Base-by-base conservation (phyloP, 805 yeast species). In the Yarrowia keelungensis region DNA sequence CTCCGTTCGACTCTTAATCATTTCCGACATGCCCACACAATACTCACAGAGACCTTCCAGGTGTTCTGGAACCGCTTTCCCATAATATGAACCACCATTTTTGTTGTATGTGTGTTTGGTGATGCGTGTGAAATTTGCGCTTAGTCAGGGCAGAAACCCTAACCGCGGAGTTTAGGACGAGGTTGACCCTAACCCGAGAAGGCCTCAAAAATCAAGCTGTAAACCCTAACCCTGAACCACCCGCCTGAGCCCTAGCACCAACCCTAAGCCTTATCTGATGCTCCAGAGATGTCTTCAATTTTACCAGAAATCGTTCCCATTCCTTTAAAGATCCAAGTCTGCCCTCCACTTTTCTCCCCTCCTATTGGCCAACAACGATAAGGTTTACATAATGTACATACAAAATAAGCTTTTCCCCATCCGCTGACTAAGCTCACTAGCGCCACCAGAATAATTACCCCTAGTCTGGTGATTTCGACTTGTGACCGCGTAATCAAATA, bases 11-110 rank as follows among this genome's bases (percentile, higher is more conserved):
- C 36, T 16, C 14, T 8, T 39, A 1, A 14, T 19, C 35, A 3
- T 8, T 16, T 22, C 26, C 36, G 15, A 19, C 11, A n/a, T 2
- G 8, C 16, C 35, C 12, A n/a, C 11, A 8, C 2, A 53, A 62
- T 62, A 62, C 67, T 62, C 56, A 62, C 67, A 39, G 67, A 47
- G 47, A 62, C 67, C 46, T 26, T 39, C 67, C 67, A 62, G 67
- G 45, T 47, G 67, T 62, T 47, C 56, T 39, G 56, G 67, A 62
- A 62, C 67, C 67, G 67, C 56, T 62, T 62, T 47, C 67, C 67
- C 67, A 62, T 62, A 47, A 62, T 62, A 62, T 62, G 56, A 41
- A 62, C 67, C 67, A 62, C 67, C 67, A 62, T 62, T 59, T 59
- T 59, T 59, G 51, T 14, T 59, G 50, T 43, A 22, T 35, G 41